Evolutionary conservation across 2,329 filamentous ascomycete species (phyloP).

Genomic region (Fusarium nygamai): DNA sequence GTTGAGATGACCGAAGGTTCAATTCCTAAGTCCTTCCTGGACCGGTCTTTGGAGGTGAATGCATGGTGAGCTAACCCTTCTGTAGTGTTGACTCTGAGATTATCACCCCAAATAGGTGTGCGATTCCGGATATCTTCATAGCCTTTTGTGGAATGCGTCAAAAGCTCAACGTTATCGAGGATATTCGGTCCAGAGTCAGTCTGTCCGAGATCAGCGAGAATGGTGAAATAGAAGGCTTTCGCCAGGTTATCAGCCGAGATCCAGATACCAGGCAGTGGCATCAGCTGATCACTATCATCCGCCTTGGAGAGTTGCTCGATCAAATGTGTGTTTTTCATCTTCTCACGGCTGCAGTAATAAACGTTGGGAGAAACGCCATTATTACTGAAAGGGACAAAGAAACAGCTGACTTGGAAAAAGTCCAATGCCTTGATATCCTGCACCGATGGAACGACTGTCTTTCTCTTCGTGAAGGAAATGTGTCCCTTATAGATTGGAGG

Average conservation of each 20-base stretch:
- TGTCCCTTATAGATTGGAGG: not conserved
- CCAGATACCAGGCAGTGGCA: not conserved
- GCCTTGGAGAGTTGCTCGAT: not conserved
- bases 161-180: not conserved
- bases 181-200: rapidly evolving
- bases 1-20: not conserved
- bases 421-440: not conserved
- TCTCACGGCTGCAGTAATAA: not conserved
- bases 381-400: not conserved
- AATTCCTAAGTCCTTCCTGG: not conserved
- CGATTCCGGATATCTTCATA: not conserved
- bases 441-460: not conserved
- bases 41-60: not conserved
- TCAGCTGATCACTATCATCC: not conserved
- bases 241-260: not conserved
- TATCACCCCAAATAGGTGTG: not conserved
- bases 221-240: not conserved
- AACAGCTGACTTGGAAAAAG: not conserved
- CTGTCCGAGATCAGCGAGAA: not conserved
- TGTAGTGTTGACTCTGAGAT: not conserved
- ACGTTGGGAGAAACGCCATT: not conserved
- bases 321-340: not conserved
- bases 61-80: not conserved
- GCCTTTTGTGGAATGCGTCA: rapidly evolving
- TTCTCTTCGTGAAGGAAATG: not conserved